Percentiles rank a stretch among this genome's conserved stretches.
Conservation (phyloP, 2,329 filamentous ascomycete species). For the Triangularia verruculosa region DNA sequence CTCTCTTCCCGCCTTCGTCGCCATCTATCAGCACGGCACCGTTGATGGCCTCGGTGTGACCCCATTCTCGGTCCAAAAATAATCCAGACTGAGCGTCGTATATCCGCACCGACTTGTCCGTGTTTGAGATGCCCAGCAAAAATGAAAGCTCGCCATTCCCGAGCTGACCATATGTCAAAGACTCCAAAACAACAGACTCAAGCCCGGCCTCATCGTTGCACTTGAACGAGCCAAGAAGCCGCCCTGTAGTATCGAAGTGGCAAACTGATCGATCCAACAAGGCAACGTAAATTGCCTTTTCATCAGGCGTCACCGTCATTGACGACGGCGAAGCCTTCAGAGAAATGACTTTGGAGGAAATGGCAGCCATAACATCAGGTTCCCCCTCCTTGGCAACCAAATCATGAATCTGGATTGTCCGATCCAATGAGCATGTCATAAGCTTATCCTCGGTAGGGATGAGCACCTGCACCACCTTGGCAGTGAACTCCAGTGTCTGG, state of each 20-base stretch:
- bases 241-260: conserved; percentile 63
- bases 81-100: conserved; percentile 76
- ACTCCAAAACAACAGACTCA: conserved; percentile 81
- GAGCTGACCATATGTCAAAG: conserved; percentile 63
- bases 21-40: conserved; percentile 71
- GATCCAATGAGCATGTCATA: conserved; percentile 83
- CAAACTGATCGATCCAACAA: conserved; percentile 59
- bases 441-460: conserved; percentile 73
- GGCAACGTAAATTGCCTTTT: conserved; percentile 56
- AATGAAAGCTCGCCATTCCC: conserved; percentile 58
- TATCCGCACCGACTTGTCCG: conserved; percentile 89
- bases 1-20: conserved; percentile 51
- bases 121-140: conserved; percentile 85
- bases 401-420: conserved; percentile 81
- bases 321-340: conserved; percentile 85
- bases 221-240: conserved; percentile 71
- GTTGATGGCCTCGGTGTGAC: conserved; percentile 90
- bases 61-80: conserved; percentile 86
- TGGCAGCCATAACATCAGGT: conserved; percentile 66
- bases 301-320: conserved; percentile 68
- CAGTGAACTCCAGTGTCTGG: conserved; percentile 91
- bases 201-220: conserved; percentile 74
- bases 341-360: conserved; percentile 73
- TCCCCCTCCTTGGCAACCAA: conserved; percentile 67
- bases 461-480: conserved; percentile 72